Evolutionary conservation across 2,329 filamentous ascomycete species (phyloP).

Genomic region (Dactylellina leptospora): DNA sequence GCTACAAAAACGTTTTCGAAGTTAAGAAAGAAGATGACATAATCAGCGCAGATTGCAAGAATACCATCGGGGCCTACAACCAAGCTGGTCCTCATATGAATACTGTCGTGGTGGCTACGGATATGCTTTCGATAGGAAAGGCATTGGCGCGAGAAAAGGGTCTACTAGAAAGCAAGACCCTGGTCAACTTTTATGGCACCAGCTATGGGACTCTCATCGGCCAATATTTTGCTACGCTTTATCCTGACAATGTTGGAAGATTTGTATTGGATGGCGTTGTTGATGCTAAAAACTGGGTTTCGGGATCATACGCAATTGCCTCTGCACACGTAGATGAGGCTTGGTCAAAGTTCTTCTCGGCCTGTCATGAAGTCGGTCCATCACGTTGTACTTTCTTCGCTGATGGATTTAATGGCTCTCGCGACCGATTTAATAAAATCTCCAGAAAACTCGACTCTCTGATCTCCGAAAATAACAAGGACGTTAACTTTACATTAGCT

Average conservation of each 20-base stretch:
- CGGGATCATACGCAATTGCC: not conserved
- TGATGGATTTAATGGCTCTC: slow-evolving; percentile 1
- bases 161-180: slow-evolving; percentile 7
- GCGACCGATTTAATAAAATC: slow-evolving; percentile 31
- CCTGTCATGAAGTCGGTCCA: slow-evolving; percentile 25
- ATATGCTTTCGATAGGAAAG: slow-evolving; percentile 42
- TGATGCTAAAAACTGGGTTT: slow-evolving; percentile 20
- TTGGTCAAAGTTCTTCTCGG: slow-evolving; percentile 33
- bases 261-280: slow-evolving; percentile 40
- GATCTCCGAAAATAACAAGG: slow-evolving; percentile 14
- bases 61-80: slow-evolving; percentile 9
- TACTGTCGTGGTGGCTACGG: slow-evolving; percentile 39
- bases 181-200: slow-evolving; percentile 40
- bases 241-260: slow-evolving; percentile 39
- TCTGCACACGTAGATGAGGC: slow-evolving; percentile 23
- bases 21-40: not conserved
- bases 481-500: not conserved
- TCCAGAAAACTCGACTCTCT: slow-evolving; percentile 31
- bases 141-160: slow-evolving; percentile 34
- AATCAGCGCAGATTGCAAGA: not conserved
- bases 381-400: slow-evolving; percentile 20
- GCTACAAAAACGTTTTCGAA: slow-evolving; percentile 3
- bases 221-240: slow-evolving; percentile 47
- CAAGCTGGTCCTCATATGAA: slow-evolving; percentile 40
- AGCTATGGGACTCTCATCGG: slow-evolving; percentile 47